phyloP scores from a whole-genome alignment of 2,329 filamentous ascomycete genomes.

The Hirsutella thompsonii region DNA sequence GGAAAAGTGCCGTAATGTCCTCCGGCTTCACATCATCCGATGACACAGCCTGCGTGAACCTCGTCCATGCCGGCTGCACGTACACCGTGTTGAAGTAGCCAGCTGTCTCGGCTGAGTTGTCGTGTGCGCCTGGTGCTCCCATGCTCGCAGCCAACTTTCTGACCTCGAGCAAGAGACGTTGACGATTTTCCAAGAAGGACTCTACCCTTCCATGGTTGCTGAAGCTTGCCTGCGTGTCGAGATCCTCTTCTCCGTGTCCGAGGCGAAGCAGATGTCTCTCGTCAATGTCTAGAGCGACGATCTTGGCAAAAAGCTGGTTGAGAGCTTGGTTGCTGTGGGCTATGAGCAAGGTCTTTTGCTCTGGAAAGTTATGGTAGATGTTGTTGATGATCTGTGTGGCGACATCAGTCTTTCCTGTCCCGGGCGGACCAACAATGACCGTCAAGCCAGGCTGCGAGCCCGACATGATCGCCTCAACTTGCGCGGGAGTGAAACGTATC shows the following conservation, averaged over 20 bases:
- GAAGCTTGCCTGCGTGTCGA: slow-evolving; percentile 75
- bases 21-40: slow-evolving; percentile 41
- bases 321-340: slow-evolving; percentile 97
- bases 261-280: slow-evolving; percentile 84
- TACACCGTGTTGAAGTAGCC: slow-evolving; percentile 95
- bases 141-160: slow-evolving; percentile 76
- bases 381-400: slow-evolving; percentile 98
- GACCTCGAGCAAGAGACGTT: slow-evolving; percentile 68
- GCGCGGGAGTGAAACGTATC: slow-evolving; percentile 80
- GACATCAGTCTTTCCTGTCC: slow-evolving; percentile 98
- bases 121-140: slow-evolving; percentile 82
- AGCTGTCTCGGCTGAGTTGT: slow-evolving; percentile 90
- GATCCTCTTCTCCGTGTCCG: slow-evolving; percentile 89
- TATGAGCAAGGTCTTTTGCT: slow-evolving; percentile 80
- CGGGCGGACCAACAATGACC: slow-evolving; percentile 86
- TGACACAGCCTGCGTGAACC: slow-evolving; percentile 53
- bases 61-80: slow-evolving; percentile 75
- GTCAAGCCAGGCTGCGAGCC: slow-evolving; percentile 91
- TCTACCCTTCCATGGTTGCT: slow-evolving; percentile 93
- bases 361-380: slow-evolving; percentile 94
- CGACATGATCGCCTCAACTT: slow-evolving; percentile 85
- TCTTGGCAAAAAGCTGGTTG: slow-evolving; percentile 96
- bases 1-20: slow-evolving; percentile 62
- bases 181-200: slow-evolving; percentile 82
- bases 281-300: slow-evolving; percentile 90